Conservation (phyloP, 305 asterid genomes). For the Fraxinus paxiana region DNA sequence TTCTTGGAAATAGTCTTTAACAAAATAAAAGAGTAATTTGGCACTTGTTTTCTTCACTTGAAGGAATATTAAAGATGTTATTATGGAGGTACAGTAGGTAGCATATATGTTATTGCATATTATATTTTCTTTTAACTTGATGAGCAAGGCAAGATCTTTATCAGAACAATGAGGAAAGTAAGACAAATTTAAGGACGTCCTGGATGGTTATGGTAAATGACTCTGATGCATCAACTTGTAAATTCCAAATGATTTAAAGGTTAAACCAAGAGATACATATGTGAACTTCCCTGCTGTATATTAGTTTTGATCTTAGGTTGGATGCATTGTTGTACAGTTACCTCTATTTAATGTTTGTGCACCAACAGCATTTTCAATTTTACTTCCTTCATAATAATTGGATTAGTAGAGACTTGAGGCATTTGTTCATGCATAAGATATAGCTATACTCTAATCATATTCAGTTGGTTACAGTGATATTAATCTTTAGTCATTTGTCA, state of each 20-base stretch:
- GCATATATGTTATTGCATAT: background rate
- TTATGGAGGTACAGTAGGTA: background rate
- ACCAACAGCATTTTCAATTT: background rate
- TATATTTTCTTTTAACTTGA: background rate
- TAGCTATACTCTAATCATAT: background rate
- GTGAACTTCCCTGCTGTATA: background rate
- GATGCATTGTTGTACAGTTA: background rate
- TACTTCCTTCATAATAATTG: background rate
- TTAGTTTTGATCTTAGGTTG: background rate
- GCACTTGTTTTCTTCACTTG: background rate
- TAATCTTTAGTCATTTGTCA: background rate
- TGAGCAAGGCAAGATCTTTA: background rate
- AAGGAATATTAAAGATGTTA: background rate
- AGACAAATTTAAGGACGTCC: background rate
- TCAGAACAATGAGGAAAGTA: background rate
- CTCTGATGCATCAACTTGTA: background rate
- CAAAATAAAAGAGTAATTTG: no score
- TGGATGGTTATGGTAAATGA: background rate
- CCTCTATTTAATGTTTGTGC: background rate
- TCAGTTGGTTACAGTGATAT: background rate
- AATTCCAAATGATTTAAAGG: background rate
- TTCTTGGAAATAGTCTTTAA: no score
- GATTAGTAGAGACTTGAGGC: background rate
- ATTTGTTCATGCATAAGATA: background rate
- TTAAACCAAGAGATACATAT: background rate